A percentile compares a stretch with the other conserved stretches of the same genome.
These are phyloP conservation scores for Halophytophthora batemanensis DNA, from an alignment of 352 stramenopile species.

Conservation along the genomic window DNA sequence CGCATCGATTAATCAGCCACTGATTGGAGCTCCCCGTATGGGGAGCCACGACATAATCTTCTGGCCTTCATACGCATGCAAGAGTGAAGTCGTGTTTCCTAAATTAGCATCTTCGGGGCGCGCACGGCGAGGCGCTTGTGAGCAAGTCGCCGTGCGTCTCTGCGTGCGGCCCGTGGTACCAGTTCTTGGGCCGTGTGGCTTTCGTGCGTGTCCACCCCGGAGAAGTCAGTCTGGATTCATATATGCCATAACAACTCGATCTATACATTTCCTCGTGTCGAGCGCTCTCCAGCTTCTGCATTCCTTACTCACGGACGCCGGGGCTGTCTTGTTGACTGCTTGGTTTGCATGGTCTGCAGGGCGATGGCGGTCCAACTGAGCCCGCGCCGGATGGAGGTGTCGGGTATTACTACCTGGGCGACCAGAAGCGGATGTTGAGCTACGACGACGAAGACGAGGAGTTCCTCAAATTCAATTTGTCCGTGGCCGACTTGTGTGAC, in stretches of 20 bases:
- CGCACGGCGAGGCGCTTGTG: slow-evolving; percentile 11
- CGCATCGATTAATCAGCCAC: slow-evolving; percentile 91
- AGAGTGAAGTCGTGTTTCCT: slow-evolving; percentile 76
- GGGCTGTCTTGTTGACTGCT: not conserved
- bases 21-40: slow-evolving; percentile 34
- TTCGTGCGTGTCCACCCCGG: slow-evolving; percentile 60
- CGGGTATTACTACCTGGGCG: slow-evolving; percentile 85
- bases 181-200: slow-evolving; percentile 78
- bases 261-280: slow-evolving; percentile 2
- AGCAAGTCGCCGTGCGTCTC: slow-evolving; percentile 13
- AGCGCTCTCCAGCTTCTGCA: not conserved
- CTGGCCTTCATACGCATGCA: slow-evolving; percentile 89
- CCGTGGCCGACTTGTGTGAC: slow-evolving; percentile 60
- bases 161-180: slow-evolving; percentile 58
- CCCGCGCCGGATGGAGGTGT: slow-evolving; percentile 71
- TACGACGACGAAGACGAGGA: slow-evolving; percentile 65
- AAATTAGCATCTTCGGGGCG: slow-evolving; percentile 81
- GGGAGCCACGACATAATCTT: slow-evolving; percentile 54
- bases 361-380: slow-evolving; percentile 71
- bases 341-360: slow-evolving; percentile 35
- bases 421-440: slow-evolving; percentile 78
- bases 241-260: slow-evolving; percentile 35
- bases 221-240: slow-evolving; percentile 87
- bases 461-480: slow-evolving; percentile 75
- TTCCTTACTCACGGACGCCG: not conserved